Evolutionary conservation across 148 eudicot species (phyloP), one percentile per base, ranked within the genome.

Genomic region (Silene latifolia): DNA sequence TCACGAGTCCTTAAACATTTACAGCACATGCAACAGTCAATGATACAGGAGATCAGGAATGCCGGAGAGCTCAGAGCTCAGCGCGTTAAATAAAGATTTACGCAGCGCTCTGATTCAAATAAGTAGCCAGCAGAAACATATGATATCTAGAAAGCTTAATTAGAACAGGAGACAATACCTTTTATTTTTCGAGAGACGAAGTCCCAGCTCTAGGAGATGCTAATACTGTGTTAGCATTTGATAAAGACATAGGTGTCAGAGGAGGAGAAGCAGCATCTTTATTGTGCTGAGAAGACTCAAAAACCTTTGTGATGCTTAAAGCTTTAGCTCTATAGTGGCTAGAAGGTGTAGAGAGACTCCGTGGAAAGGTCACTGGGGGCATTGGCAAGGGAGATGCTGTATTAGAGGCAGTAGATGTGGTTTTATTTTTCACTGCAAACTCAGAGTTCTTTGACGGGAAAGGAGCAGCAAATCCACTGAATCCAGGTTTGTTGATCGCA

Each of bases 281-380:
- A 27, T 3, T 3, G 59, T 61, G 76, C 74, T 77, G 82, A 63
- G 90, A 74, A 73, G 90, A 75, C 73, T 86, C 90, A 71, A 84
- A 51, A 47, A 83, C 83, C 82, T 85, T 79, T 72, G 87, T 23
- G 35, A 73, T 77, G 70, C 79, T 78, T 63, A 81, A 78, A n/a
- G 88, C 71, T 63, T 72, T 81, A 23, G 87, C 77, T 87, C 90
- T 91, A 75, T 88, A 88, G 81, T 82, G 80, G 51, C 89, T 86
- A 15, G 96, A 89, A 59, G 95, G 98, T 79, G 90, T 92, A 42
- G 98, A 94, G 77, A 87, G 89, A 80, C 93, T 90, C 63, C 96
- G 80, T 78, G 92, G 82, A 76, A 90, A 86, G 51, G 92, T 85
- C 65, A 85, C 73, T 10, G 93, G 96, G 63, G 98, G 98, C 63